These are phyloP conservation scores for Malus orientalis DNA, from an alignment of 306 rosid genomes.

Conservation along the genomic window DNA sequence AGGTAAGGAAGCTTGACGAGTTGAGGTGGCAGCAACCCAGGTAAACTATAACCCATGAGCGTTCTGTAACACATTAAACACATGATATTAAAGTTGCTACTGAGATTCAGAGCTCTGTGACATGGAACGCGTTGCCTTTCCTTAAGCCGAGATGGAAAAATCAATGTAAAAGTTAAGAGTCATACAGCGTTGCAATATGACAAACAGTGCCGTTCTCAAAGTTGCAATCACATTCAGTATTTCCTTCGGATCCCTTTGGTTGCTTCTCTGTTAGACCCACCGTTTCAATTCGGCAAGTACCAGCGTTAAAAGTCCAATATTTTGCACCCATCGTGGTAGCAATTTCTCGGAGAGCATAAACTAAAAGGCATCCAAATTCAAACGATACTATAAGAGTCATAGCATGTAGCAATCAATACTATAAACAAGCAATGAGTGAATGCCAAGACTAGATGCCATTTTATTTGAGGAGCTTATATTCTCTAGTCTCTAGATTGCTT, in stretches of 20 bases:
- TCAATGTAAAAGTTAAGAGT: neutral
- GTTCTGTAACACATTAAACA: neutral
- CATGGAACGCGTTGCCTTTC: neutral
- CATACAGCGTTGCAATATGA: neutral
- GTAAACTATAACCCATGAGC: slow-evolving; percentile 9
- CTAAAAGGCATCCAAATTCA: neutral
- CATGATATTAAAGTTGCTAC: neutral
- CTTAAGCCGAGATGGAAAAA: neutral
- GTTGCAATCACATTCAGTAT: neutral
- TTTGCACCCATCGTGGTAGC: neutral
- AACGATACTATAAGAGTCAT: too few species aligned
- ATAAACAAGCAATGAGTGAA: too few species aligned
- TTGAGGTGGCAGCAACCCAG: slow-evolving; percentile 26
- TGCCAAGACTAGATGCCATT: too few species aligned
- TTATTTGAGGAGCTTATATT: too few species aligned
- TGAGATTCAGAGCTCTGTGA: neutral
- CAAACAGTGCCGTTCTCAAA: neutral
- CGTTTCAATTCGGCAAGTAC: neutral
- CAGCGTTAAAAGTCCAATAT: neutral
- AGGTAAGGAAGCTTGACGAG: slow-evolving; percentile 24
- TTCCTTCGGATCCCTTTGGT: neutral
- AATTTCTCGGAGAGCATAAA: slow-evolving; percentile 8
- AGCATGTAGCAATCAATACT: neutral
- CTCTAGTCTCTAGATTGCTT: too few species aligned
- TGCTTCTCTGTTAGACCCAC: neutral